Evolutionary conservation across 2,329 filamentous ascomycete species (phyloP), one percentile per base, ranked within the genome.

Genomic region (Zalaria sp.): DNA sequence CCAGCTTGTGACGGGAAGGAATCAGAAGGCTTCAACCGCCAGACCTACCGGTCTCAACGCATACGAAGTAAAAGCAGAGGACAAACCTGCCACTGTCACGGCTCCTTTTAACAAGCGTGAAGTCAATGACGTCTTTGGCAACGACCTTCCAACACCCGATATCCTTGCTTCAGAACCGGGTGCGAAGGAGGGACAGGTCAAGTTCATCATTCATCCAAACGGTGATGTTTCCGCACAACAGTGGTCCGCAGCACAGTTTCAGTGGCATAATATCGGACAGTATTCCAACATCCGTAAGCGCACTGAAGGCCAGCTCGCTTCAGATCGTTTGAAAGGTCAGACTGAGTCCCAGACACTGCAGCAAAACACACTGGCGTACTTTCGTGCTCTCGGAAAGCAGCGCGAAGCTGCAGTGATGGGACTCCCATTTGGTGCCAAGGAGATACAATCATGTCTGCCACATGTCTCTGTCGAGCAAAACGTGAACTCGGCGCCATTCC

Each of bases 171-270:
- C 49, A 25, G 54, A 47, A 25, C 40, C 46, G 10, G 61, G 62
- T 26, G 44, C 45, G 18, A 54, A 56, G 27, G 55, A 67, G 38
- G 65, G 65, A 5, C 58, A 67, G 44, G 52, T 69, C 11, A 55
- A 62, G 9, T 69, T 68, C 51, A 60, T 66, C 28, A 59, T 63
- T 38, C 65, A 70, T 47, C 64, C 65, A 0, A 69, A 68, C 44
- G 59, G 64, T 37, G 64, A 69, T 42, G 57, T 69, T 4, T 62
- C 63, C 26, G 66, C 66, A 2, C 66, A 69, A 40, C 62, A 67
- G 44, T 70, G 67, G 67, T 63, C 61, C 5, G 43, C 45, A 0
- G 40, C 43, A 1, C 52, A 59, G 3, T 66, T 56, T 37, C 53
- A 62, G 34, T 70, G 67, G 67, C 54, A 59, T 38, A 65, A 66